These are phyloP conservation scores for Leersia perrieri DNA, from an alignment of 176 grass and related monocot species.

Conservation along the genomic window DNA sequence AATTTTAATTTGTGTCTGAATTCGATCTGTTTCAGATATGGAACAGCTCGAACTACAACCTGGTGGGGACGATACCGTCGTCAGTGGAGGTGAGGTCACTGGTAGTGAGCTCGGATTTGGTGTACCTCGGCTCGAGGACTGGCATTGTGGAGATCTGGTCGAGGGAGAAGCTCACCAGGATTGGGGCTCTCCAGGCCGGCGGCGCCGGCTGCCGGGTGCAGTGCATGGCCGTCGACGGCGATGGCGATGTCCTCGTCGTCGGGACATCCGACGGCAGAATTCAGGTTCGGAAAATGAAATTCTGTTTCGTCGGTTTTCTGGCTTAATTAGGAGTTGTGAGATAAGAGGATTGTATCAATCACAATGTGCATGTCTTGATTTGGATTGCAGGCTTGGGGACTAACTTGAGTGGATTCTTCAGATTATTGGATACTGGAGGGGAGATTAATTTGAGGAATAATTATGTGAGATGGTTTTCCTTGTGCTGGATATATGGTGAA, in stretches of 20 bases:
- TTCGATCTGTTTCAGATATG: slow-evolving; percentile 60
- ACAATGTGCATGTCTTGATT: background rate
- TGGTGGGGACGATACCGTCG: slow-evolving; percentile 55
- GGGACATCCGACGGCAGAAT: slow-evolving; percentile 62
- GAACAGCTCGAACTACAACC: slow-evolving; percentile 53
- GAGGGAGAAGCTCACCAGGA: slow-evolving; percentile 56
- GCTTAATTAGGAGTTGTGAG: background rate
- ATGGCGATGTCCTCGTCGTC: slow-evolving; percentile 57
- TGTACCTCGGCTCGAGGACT: slow-evolving; percentile 50
- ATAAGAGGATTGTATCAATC: background rate
- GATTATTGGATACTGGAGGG: background rate
- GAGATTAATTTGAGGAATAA: background rate
- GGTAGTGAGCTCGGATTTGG: slow-evolving; percentile 50
- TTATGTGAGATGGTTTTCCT: background rate
- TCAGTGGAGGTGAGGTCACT: slow-evolving; percentile 46
- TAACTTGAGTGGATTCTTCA: slow-evolving; percentile 23
- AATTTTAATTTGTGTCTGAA: too few relatives aligned
- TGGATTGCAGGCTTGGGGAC: slow-evolving; percentile 50
- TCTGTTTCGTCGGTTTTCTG: background rate
- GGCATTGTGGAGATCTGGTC: slow-evolving; percentile 74
- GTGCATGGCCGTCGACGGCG: slow-evolving; percentile 67
- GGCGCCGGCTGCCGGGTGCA: slow-evolving; percentile 45
- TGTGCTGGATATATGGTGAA: background rate
- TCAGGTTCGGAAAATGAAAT: slow-evolving; percentile 29
- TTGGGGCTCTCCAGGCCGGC: slow-evolving; percentile 60